Conservation (phyloP, 1,284 basidiomycete genomes). For the Pseudozyma sp. region DNA sequence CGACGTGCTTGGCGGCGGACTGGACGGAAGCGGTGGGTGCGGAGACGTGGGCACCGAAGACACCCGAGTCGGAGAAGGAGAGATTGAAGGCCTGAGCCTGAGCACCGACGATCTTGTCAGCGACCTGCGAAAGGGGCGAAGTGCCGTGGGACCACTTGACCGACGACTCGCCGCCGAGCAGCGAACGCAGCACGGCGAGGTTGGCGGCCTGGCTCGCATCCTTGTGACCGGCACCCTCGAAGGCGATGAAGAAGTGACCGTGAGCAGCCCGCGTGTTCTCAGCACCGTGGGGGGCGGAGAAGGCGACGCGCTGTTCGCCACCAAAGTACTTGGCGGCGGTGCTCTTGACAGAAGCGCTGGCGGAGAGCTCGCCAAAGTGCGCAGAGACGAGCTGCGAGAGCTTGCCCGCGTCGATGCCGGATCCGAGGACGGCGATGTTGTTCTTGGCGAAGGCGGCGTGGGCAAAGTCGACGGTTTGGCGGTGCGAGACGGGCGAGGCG, state of each 20-base stretch:
- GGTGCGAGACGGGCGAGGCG: conserved; percentile 57
- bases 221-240: conserved; percentile 57
- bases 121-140: conserved; percentile 57
- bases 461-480: conserved; percentile 52
- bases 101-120: conserved; percentile 46
- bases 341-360: conserved; percentile 33
- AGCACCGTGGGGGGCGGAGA: conserved; percentile 59
- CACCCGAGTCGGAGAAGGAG: conserved; percentile 60
- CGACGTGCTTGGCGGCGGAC: conserved; percentile 55
- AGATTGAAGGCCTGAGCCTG: conserved; percentile 64
- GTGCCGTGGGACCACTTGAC: conserved; percentile 66
- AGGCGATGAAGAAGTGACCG: conserved; percentile 66
- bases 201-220: conserved; percentile 50
- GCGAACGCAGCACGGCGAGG: conserved; percentile 63
- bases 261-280: conserved; percentile 51
- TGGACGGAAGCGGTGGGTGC: conserved; percentile 55
- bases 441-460: conserved; percentile 59
- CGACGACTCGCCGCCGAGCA: conserved; percentile 62
- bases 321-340: conserved; percentile 66
- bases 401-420: conserved; percentile 56
- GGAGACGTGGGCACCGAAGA: conserved; percentile 64
- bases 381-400: conserved; percentile 57
- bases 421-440: conserved; percentile 66
- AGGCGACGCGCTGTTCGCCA: conserved; percentile 64
- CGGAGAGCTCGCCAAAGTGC: conserved; percentile 54